Conservation (phyloP, 768 basidiomycete genomes). For the Sporobolomyces pararoseus region DNA sequence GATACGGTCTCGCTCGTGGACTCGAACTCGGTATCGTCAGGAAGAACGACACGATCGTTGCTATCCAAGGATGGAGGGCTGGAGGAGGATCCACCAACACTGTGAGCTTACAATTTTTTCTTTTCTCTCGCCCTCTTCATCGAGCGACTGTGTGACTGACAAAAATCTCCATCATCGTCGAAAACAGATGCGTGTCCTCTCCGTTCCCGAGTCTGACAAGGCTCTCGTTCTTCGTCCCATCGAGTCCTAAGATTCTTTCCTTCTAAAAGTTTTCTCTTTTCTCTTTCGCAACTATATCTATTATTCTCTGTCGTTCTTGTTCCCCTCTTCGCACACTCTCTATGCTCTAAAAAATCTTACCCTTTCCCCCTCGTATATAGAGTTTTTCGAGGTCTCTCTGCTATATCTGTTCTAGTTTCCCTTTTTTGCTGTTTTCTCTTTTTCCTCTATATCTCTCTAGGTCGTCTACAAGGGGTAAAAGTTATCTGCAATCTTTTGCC, state of each 20-base stretch:
- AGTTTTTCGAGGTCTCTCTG: too few relatives aligned
- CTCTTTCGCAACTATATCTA: neutral
- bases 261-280: neutral
- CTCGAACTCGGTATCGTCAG: conserved; percentile 79
- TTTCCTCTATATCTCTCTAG: too few relatives aligned
- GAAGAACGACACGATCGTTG: conserved; percentile 81
- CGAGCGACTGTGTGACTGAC: neutral
- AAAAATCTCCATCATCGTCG: neutral
- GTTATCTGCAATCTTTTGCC: too few relatives aligned
- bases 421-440: neutral
- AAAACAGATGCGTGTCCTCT: conserved; percentile 37
- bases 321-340: neutral
- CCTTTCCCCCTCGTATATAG: too few relatives aligned
- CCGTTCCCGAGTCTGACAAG: conserved; percentile 38
- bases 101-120: neutral
- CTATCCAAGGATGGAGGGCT: conserved; percentile 99
- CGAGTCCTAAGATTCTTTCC: conserved; percentile 14
- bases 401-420: neutral
- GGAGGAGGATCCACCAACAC: conserved; percentile 95
- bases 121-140: neutral
- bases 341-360: neutral
- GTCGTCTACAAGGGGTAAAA: too few relatives aligned
- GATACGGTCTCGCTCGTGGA: conserved; percentile 77
- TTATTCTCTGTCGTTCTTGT: neutral
- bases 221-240: conserved; percentile 41